phyloP scores from a whole-genome alignment of 1,284 basidiomycete genomes.

The Rhodotorula sp. region DNA sequence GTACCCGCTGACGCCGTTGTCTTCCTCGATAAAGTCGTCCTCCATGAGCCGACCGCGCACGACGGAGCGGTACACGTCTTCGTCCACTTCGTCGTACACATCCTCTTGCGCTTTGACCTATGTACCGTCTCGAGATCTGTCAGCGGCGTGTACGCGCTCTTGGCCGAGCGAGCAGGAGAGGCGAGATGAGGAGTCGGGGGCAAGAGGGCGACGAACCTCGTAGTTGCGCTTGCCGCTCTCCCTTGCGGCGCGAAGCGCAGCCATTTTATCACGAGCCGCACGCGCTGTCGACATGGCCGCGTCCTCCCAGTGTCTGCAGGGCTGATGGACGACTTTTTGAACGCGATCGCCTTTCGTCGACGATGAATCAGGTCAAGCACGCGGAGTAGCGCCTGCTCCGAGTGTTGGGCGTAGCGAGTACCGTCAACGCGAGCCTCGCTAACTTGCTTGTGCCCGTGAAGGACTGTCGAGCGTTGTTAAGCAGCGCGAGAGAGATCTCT shows the following conservation, averaged over 20 bases:
- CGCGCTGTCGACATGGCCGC: constrained; percentile 30
- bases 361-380: background rate
- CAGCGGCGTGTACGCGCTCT: background rate
- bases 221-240: constrained; percentile 53
- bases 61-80: constrained; percentile 84
- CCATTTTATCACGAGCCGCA: constrained; percentile 37
- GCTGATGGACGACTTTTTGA: too few relatives aligned
- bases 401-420: too few relatives aligned
- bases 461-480: too few relatives aligned
- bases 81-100: constrained; percentile 89
- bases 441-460: background rate
- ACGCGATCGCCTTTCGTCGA: too few relatives aligned
- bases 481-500: background rate
- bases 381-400: background rate
- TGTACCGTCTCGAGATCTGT: background rate
- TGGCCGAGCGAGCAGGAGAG: background rate
- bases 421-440: background rate
- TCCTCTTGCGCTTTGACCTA: constrained; percentile 62
- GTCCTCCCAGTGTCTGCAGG: background rate
- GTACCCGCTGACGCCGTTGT: constrained; percentile 68
- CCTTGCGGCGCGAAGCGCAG: constrained; percentile 53
- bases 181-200: constrained; percentile 5
- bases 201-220: constrained; percentile 51
- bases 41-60: constrained; percentile 79
- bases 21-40: constrained; percentile 95